These are phyloP conservation scores for Phytopythium litorale DNA, from an alignment of 352 stramenopile genomes.

Conservation along the genomic window DNA sequence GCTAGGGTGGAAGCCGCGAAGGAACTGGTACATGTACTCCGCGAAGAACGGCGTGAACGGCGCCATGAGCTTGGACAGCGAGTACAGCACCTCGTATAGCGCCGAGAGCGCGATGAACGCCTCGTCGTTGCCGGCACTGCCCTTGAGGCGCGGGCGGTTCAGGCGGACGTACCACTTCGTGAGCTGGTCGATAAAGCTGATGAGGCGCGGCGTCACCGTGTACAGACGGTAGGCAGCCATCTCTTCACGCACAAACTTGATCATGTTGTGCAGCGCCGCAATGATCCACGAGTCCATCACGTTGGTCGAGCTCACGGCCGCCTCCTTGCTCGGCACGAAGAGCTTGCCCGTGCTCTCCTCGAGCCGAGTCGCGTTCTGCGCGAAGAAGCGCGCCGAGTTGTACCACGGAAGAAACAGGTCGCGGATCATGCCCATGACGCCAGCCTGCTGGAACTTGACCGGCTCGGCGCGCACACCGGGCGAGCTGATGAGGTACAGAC, in stretches of 20 bases:
- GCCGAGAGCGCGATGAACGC: constrained; percentile 86
- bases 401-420: constrained; percentile 99
- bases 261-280: constrained; percentile 95
- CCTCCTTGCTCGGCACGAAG: constrained; percentile 91
- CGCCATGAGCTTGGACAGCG: constrained; percentile 95
- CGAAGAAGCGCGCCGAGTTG: constrained; percentile 99
- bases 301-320: constrained; percentile 91
- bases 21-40: constrained; percentile 99
- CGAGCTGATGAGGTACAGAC: constrained; percentile 99
- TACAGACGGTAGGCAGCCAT: constrained; percentile 99
- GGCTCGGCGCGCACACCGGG: constrained; percentile 98
- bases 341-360: constrained; percentile 76
- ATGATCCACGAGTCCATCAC: constrained; percentile 99
- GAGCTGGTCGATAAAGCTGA: constrained; percentile 98
- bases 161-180: constrained; percentile 99
- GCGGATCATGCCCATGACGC: constrained; percentile 97
- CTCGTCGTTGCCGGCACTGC: constrained; percentile 86
- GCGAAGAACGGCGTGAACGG: constrained; percentile 99
- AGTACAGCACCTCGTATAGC: constrained; percentile 98
- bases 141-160: constrained; percentile 98
- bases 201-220: constrained; percentile 97
- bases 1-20: constrained; percentile 94
- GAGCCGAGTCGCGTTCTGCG: constrained; percentile 94
- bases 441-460: constrained; percentile 95
- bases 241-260: constrained; percentile 97